Base-by-base conservation (phyloP, 163 green algal genomes). In the Chloroidium sp. region DNA sequence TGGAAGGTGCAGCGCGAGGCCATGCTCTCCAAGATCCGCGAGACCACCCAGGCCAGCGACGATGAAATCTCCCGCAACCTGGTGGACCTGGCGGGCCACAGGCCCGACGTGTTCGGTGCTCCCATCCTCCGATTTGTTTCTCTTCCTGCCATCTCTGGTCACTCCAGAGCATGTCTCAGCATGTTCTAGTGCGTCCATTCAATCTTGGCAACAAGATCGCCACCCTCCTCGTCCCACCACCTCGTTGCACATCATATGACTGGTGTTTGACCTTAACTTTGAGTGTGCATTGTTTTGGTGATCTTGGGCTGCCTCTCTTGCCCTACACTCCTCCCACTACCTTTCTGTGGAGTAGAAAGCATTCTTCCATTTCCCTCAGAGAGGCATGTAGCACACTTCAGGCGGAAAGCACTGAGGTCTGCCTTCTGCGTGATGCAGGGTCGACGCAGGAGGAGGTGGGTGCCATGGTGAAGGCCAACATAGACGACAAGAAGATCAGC, bases 41-140 rank as follows among this genome's bases (percentile, higher is more conserved):
- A 94, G 77, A 95, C 87, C 59, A 96, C 92, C 0, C 90, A 95
- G 83, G 96, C 95, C 36, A 84, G 77, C 58, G 95, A 99, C 82
- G 95, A 98, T 61, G 96, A 99, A 88, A 98, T 99, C 84, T 86
- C 86, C 0, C 80, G 85, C 81, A 99, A 99, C 88, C 90, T 99
- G 61, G 76, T 95, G 72, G 81, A 82, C 6, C 90, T 99, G 64
- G 94, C 95, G 1, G 77, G 82, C 13, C 93, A 91, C 58, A 87
- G 92, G 4, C 94, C 94, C n/a, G 93, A 97, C 82, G 93, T 97
- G 76, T 97, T 97, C 80, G 93, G 90, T 90, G 76, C 69, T 79
- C 64, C 64, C 64, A 72, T 6, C 64, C 64, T 72, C 64, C 64
- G 36, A 36, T 36, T 36, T 36, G 36, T 36, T 36, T 36, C 36